A percentile compares a stretch with the other conserved stretches of the same genome.
Conservation (phyloP, 805 yeast genomes). For the Zygoascus bituminiphila region DNA sequence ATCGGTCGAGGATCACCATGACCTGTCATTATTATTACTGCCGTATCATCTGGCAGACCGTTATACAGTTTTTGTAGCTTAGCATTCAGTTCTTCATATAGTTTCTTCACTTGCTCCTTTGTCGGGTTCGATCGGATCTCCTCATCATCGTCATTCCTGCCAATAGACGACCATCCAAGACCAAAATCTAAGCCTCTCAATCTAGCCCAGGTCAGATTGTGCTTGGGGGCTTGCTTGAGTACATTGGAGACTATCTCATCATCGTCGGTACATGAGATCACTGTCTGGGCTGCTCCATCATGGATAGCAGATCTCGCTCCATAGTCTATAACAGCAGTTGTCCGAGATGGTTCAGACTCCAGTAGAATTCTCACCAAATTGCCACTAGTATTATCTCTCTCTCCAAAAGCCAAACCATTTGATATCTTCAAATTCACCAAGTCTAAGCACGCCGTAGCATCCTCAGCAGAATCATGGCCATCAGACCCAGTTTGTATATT, state of each 20-base stretch:
- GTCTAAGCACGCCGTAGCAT: constrained; percentile 71
- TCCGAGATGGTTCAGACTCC: constrained; percentile 8
- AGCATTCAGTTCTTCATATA: constrained; percentile 33
- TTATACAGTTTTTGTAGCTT: constrained; percentile 44
- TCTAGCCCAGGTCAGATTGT: constrained; percentile 46
- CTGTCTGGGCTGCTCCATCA: constrained; percentile 27
- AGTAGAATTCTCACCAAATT: constrained; percentile 11
- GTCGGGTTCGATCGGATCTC: not conserved
- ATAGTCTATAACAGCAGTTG: constrained; percentile 31
- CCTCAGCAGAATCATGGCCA: constrained; percentile 87
- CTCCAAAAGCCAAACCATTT: constrained; percentile 63
- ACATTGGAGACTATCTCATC: constrained; percentile 46
- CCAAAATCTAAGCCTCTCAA: constrained; percentile 52
- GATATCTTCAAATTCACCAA: constrained; percentile 60
- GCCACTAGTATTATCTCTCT: constrained; percentile 13
- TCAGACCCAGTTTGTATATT: constrained; percentile 58
- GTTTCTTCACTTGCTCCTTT: constrained; percentile 16
- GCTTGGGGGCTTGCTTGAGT: constrained; percentile 29
- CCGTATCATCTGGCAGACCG: constrained; percentile 47
- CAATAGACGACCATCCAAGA: constrained; percentile 25
- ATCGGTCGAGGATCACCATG: constrained; percentile 48
- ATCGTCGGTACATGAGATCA: constrained; percentile 46
- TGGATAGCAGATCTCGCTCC: constrained; percentile 27
- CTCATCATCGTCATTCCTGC: constrained; percentile 10
- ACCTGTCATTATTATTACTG: constrained; percentile 55